Evolutionary conservation across 345 rosid genomes (phyloP).

Genomic region (Mallotus nudiflorus): DNA sequence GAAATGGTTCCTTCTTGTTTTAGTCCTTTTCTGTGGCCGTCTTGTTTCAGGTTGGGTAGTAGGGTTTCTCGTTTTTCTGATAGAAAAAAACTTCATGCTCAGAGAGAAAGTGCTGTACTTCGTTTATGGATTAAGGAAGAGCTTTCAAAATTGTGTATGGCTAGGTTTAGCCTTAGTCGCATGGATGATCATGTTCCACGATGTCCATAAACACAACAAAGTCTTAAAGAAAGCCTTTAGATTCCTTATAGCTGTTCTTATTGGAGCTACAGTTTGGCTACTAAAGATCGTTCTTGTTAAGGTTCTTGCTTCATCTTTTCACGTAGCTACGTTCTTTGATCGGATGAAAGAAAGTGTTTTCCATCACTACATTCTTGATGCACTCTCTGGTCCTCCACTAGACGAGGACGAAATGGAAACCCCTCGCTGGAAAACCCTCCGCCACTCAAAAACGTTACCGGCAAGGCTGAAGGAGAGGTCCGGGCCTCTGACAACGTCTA

Average conservation of each 20-base stretch:
- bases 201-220: constrained; percentile 34
- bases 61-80: constrained; percentile 33
- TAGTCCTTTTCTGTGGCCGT: constrained; percentile 44
- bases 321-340: constrained; percentile 57
- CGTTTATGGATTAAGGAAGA: constrained; percentile 39
- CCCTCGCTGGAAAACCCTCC: not conserved
- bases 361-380: constrained; percentile 49
- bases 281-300: constrained; percentile 51
- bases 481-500: not conserved
- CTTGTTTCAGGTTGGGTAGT: constrained; percentile 40
- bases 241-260: constrained; percentile 36
- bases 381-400: constrained; percentile 45
- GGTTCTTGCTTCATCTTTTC: constrained; percentile 55
- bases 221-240: constrained; percentile 33
- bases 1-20: constrained; percentile 55
- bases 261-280: constrained; percentile 57
- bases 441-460: constrained; percentile 20
- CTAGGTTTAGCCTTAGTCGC: constrained; percentile 34
- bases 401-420: constrained; percentile 10
- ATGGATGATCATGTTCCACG: constrained; percentile 37
- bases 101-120: constrained; percentile 47
- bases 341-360: constrained; percentile 64
- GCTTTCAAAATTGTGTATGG: constrained; percentile 46
- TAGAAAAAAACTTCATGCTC: constrained; percentile 44
- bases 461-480: not conserved